phyloP scores from a whole-genome alignment of 768 basidiomycete species.

The Mycena chlorophos region DNA sequence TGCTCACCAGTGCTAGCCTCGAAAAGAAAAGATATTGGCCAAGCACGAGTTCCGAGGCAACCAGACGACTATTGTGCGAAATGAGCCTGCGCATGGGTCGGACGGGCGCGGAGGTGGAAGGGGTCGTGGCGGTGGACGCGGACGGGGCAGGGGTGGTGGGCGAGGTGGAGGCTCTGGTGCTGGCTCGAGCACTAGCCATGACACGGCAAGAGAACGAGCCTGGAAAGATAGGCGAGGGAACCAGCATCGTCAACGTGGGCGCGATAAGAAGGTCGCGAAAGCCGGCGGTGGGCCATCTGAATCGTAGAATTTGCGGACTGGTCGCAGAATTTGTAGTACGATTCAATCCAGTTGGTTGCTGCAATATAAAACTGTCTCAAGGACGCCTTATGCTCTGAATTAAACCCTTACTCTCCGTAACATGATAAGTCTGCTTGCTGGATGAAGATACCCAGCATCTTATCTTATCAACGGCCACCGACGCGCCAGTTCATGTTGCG shows the following conservation, averaged over 20 bases:
- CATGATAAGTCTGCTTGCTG: no score
- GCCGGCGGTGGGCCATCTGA: no score
- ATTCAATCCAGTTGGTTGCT: no score
- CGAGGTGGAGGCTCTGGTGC: slow-evolving; percentile 41
- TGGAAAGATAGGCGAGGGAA: slow-evolving; percentile 75
- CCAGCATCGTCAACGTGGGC: slow-evolving; percentile 76
- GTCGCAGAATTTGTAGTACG: no score
- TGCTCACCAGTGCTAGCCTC: slow-evolving; percentile 46
- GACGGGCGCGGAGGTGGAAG: slow-evolving; percentile 39
- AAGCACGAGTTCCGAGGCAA: slow-evolving; percentile 82
- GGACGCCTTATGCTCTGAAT: no score
- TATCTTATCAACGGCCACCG: no score
- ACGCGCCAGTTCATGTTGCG: no score
- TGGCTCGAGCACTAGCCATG: no score
- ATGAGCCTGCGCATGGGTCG: slow-evolving; percentile 34
- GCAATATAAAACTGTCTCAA: no score
- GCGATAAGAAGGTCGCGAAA: slow-evolving; percentile 85
- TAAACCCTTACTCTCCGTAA: no score
- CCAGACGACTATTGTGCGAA: slow-evolving; percentile 27
- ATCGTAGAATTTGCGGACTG: no score
- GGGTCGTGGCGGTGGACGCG: slow-evolving; percentile 39
- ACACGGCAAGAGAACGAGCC: slow-evolving; percentile 55
- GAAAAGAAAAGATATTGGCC: slow-evolving; percentile 69
- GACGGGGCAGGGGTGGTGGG: slow-evolving; percentile 36
- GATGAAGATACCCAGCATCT: no score